Conservation (phyloP, 352 stramenopile genomes). For the Thalassiosira sp. region DNA sequence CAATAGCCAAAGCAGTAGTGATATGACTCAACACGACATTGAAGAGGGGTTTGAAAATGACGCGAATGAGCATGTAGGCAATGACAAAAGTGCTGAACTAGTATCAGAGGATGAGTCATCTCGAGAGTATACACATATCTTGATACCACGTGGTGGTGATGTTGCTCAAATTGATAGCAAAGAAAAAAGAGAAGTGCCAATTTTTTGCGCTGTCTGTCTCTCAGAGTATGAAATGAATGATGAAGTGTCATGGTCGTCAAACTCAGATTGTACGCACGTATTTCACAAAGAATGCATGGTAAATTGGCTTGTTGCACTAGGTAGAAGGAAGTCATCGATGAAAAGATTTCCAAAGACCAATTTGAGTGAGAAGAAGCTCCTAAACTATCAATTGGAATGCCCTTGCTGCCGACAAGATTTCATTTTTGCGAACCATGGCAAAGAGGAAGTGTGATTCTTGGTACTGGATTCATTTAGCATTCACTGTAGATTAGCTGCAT, state of each 20-base stretch:
- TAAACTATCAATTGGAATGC: constrained; percentile 20
- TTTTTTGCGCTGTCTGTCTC: constrained; percentile 63
- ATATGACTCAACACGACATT: background rate
- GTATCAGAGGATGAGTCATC: background rate
- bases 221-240: constrained; percentile 53
- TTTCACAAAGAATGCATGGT: constrained; percentile 64
- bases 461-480: background rate
- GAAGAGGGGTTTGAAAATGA: background rate
- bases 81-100: background rate
- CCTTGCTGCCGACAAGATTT: constrained; percentile 41
- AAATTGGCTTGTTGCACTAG: constrained; percentile 50
- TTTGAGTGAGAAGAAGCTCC: background rate
- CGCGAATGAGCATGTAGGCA: background rate
- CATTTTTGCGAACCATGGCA: background rate
- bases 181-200: constrained; percentile 26
- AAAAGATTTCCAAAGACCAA: background rate
- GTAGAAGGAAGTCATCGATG: background rate
- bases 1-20: background rate
- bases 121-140: constrained; percentile 2
- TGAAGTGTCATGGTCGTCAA: constrained; percentile 59
- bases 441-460: background rate
- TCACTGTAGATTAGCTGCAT: too few relatives aligned
- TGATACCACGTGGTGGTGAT: background rate
- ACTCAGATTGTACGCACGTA: constrained; percentile 53
- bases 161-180: background rate